Evolutionary conservation across 768 basidiomycete genomes (phyloP).

Genomic region (Sarcodon aspratus): DNA sequence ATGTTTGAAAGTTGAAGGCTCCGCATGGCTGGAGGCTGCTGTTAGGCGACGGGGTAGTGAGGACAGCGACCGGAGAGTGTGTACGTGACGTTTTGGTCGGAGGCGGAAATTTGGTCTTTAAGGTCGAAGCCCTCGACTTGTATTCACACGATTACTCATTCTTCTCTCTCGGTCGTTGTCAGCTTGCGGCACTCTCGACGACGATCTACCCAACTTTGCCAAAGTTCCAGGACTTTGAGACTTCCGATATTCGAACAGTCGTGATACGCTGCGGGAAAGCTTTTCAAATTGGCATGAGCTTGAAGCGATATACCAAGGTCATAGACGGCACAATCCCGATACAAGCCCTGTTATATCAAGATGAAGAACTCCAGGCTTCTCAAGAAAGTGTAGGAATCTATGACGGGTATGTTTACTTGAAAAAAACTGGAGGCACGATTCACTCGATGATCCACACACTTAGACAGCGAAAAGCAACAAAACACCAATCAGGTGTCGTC

Average conservation of each 20-base stretch:
- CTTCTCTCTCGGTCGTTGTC: background rate
- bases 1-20: background rate
- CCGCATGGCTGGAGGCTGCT: background rate
- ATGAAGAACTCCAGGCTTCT: conserved; percentile 63
- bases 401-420: conserved; percentile 57
- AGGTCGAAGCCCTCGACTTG: too few species aligned
- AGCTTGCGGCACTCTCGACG: background rate
- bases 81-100: background rate
- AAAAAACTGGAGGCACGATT: too few species aligned
- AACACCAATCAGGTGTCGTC: conserved; percentile 65
- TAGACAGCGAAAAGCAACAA: conserved; percentile 74
- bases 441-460: background rate
- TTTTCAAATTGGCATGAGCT: background rate
- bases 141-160: background rate
- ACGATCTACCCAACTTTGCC: too few species aligned
- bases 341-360: conserved; percentile 63
- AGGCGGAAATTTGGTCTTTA: too few species aligned
- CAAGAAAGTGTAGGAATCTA: conserved; percentile 86
- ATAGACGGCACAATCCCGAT: conserved; percentile 76
- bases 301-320: conserved; percentile 35
- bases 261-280: background rate
- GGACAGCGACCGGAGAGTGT: background rate
- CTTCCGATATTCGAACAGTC: background rate
- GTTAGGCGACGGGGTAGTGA: background rate
- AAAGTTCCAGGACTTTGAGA: background rate